phyloP scores from a whole-genome alignment of 1,139 yeast species.

The Candida tetrigidarum region DNA sequence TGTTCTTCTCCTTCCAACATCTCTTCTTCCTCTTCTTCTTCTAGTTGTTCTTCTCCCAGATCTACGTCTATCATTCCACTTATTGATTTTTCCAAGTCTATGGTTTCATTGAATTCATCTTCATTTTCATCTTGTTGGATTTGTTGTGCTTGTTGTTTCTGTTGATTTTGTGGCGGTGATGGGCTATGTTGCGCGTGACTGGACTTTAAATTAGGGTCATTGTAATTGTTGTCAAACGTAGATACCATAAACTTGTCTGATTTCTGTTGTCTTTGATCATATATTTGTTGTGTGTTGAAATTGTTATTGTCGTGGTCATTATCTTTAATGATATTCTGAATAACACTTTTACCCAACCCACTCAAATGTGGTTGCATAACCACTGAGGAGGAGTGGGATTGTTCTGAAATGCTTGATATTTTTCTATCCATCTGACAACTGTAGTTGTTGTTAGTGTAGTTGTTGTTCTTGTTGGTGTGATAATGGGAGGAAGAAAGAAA shows the following conservation, averaged over 20 bases:
- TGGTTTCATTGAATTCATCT: conserved; percentile 1
- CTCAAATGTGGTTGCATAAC: conserved; percentile 31
- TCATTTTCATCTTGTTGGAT: background rate
- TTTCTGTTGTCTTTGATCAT: conserved; percentile 36
- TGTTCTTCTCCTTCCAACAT: too few relatives aligned
- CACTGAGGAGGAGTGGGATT: conserved; percentile 31
- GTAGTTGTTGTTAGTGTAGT: background rate
- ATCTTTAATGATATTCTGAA: conserved; percentile 28
- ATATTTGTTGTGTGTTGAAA: conserved; percentile 41
- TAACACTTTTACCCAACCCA: conserved; percentile 36
- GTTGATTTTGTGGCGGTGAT: too few relatives aligned
- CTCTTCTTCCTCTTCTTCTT: conserved; percentile 1
- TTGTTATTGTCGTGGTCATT: conserved; percentile 21
- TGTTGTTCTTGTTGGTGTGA: background rate
- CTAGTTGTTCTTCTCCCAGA: conserved; percentile 5
- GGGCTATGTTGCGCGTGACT: background rate
- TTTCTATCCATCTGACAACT: conserved; percentile 28
- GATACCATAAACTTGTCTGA: conserved; percentile 27
- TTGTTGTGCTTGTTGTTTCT: conserved; percentile 1
- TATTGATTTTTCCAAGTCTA: conserved; percentile 5
- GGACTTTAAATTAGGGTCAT: conserved; percentile 21
- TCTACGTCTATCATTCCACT: conserved; percentile 2
- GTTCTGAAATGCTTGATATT: conserved; percentile 26
- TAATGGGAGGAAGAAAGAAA: background rate
- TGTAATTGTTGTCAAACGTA: conserved; percentile 31